These are phyloP conservation scores for Papiliotrema fonsecae DNA, from an alignment of 1,284 basidiomycete genomes.

Conservation along the genomic window DNA sequence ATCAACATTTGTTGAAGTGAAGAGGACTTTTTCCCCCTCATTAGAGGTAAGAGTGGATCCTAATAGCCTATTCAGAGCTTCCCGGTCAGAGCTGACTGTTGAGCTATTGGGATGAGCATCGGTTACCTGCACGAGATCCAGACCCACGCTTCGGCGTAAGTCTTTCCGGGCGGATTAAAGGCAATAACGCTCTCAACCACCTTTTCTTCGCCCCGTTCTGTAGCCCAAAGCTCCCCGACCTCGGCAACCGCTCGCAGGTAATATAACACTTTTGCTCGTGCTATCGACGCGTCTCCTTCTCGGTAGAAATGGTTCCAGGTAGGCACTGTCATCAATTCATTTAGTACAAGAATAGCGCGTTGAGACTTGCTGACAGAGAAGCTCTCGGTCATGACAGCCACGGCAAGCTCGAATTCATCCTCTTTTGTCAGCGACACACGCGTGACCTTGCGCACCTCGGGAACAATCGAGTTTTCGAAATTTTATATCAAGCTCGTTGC, in stretches of 20 bases:
- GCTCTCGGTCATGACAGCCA: background rate
- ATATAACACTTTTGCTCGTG: background rate
- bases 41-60: background rate
- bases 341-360: background rate
- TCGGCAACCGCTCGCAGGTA: background rate
- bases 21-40: background rate
- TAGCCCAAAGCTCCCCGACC: conserved; percentile 1
- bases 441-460: background rate
- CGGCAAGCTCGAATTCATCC: background rate
- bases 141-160: background rate
- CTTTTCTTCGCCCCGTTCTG: background rate
- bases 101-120: background rate
- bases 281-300: background rate
- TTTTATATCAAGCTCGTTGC: background rate
- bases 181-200: background rate
- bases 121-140: background rate
- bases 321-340: background rate
- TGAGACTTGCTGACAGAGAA: background rate
- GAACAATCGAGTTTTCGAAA: background rate
- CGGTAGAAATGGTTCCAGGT: conserved; percentile 1
- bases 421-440: background rate
- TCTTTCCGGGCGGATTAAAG: background rate
- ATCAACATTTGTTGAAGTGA: background rate
- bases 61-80: background rate
- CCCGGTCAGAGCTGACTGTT: background rate